Evolutionary conservation across 2,329 filamentous ascomycete species (phyloP), one percentile per base, ranked within the genome.

Genomic region (Rhynchosporium graminicola): DNA sequence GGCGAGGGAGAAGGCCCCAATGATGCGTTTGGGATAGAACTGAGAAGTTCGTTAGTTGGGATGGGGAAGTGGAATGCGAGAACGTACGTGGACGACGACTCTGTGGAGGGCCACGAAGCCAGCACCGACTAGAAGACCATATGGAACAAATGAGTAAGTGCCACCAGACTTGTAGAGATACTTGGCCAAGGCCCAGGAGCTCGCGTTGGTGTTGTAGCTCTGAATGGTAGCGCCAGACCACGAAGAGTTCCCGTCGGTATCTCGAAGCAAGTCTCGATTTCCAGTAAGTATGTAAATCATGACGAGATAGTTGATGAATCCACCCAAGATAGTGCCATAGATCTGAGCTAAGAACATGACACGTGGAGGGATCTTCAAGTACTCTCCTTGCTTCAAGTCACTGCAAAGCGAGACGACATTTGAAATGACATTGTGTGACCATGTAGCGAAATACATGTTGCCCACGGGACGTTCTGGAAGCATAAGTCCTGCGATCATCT

Each of bases 361-460:
- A n/a, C 76, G 73, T 74, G 71, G 28, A 73, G 76, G 69, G 10
- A 79, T 81, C 66, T 86, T 86, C 67, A 82, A 77, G 57, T 86
- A 86, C 74, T 85, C 81, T 26, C 83, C 83, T 77, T 85, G 78
- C 73, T 86, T 86, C 29, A 86, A 70, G 64, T 84, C 82, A 52
- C 78, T 80, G 43, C 76, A 80, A 6, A 86, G 73, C 59, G 75
- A 80, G 50, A 85, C 79, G 0, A 77, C 74, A 56, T 82, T 82
- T 2, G 61, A 12, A 55, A 86, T 84, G 55, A 85, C 80, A 43
- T 80, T 83, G 72, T 86, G 83, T 0, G 82, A 85, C 82, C 82
- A 85, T 10, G 79, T 79, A 7, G 82, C 80, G 69, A 80, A 80
- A 67, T 79, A 79, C 72, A 80, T 76, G 62, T 80, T 79, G 8